Evolutionary conservation across 441 rosid species (phyloP).

Genomic region (Manihot esculenta): DNA sequence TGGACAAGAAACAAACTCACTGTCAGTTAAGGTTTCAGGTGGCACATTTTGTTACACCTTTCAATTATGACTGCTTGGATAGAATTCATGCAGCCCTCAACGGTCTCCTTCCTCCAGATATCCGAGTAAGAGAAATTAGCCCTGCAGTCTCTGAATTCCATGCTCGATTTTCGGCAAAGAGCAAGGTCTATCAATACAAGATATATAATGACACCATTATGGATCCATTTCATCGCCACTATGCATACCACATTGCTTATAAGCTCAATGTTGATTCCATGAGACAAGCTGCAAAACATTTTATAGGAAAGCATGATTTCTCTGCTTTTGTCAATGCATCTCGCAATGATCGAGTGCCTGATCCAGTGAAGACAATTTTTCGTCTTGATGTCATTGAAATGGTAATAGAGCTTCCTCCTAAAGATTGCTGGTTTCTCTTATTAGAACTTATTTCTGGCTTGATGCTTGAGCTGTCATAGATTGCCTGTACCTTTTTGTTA

Average conservation of each 20-base stretch:
- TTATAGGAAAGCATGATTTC: slow-evolving; percentile 72
- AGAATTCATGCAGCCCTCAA: slow-evolving; percentile 74
- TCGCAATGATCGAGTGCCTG: slow-evolving; percentile 56
- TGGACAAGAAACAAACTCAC: slow-evolving; percentile 22
- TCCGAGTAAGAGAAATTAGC: slow-evolving; percentile 77
- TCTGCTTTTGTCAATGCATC: slow-evolving; percentile 85
- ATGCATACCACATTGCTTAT: slow-evolving; percentile 60
- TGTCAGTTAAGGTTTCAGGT: slow-evolving; percentile 50
- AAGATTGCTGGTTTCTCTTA: slow-evolving; percentile 2
- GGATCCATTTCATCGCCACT: slow-evolving; percentile 77
- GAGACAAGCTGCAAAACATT: slow-evolving; percentile 67
- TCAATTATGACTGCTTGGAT: slow-evolving; percentile 66
- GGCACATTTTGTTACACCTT: slow-evolving; percentile 90
- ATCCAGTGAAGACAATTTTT: slow-evolving; percentile 70
- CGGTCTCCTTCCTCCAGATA: slow-evolving; percentile 80
- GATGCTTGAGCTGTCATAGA: background rate
- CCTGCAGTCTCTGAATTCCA: slow-evolving; percentile 75
- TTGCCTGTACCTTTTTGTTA: background rate
- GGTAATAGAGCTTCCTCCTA: slow-evolving; percentile 38
- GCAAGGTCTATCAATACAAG: slow-evolving; percentile 82
- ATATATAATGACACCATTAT: slow-evolving; percentile 67
- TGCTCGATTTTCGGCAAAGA: slow-evolving; percentile 71
- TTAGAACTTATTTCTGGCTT: background rate
- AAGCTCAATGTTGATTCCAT: slow-evolving; percentile 56
- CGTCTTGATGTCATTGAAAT: slow-evolving; percentile 59